These are phyloP conservation scores for Opeltia flavorubescens DNA, from an alignment of 495 filamentous ascomycete species.

Conservation along the genomic window DNA sequence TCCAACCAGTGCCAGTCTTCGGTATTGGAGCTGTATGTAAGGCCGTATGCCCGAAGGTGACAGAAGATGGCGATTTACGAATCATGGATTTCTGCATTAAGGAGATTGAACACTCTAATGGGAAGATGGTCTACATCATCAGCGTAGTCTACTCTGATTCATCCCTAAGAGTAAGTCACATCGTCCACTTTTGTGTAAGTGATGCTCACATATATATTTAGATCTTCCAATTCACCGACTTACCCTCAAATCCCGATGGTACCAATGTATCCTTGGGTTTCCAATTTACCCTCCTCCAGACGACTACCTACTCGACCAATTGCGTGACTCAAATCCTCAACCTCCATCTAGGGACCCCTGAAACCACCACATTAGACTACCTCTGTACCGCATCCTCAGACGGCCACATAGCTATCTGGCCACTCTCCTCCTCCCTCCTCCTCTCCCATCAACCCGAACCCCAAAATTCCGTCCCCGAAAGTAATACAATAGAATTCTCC, in stretches of 20 bases:
- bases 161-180: slow-evolving; percentile 38
- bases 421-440: slow-evolving; percentile 15
- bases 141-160: slow-evolving; percentile 69
- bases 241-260: slow-evolving; percentile 41
- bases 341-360: slow-evolving; percentile 26
- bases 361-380: no score
- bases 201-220: background rate
- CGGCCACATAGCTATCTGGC: slow-evolving; percentile 44
- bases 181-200: background rate
- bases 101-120: slow-evolving; percentile 21
- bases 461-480: background rate
- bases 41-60: slow-evolving; percentile 42
- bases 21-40: slow-evolving; percentile 49
- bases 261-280: slow-evolving; percentile 9
- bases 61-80: slow-evolving; percentile 54
- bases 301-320: slow-evolving; percentile 55
- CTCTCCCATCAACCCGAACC: background rate
- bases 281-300: slow-evolving; percentile 43
- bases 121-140: slow-evolving; percentile 30
- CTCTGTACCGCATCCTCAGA: slow-evolving; percentile 50
- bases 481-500: slow-evolving; percentile 19
- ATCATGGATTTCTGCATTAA: slow-evolving; percentile 58
- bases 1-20: slow-evolving; percentile 38
- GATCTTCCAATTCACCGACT: slow-evolving; percentile 18
- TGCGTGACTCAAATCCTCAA: slow-evolving; percentile 60